A percentile compares a stretch with the other conserved stretches of the same genome.
Evolutionary conservation across 2,329 filamentous ascomycete genomes (phyloP).

Genomic region (Neocucurbitaria cava): DNA sequence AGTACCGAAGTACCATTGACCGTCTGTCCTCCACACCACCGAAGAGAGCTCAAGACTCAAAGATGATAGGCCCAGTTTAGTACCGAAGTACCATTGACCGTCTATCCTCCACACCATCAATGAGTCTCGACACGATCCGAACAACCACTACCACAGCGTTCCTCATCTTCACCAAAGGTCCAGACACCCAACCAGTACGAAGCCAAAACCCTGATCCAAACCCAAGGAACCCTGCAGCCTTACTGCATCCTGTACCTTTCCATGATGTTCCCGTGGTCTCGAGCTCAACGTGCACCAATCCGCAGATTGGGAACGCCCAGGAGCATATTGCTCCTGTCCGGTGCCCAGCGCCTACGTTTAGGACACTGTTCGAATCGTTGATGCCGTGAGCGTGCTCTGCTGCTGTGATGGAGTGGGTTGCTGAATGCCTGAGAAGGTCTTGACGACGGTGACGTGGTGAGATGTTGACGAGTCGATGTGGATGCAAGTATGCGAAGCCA

Average conservation of each 20-base stretch:
- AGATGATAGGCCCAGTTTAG: conserved; percentile 15
- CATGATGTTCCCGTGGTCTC: background rate
- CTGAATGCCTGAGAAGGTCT: background rate
- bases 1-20: conserved; percentile 11
- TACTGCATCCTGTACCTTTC: conserved; percentile 4
- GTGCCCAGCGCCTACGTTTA: background rate
- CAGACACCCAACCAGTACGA: conserved; percentile 7
- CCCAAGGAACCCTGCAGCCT: conserved; percentile 5
- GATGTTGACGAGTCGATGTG: background rate
- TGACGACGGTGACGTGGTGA: background rate
- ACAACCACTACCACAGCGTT: conserved; percentile 13
- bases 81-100: conserved; percentile 9
- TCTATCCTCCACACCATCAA: conserved; percentile 19
- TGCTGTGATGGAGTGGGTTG: background rate
- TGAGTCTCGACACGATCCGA: too few species aligned
- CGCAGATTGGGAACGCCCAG: background rate
- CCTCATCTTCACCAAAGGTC: conserved; percentile 6
- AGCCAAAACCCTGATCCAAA: background rate
- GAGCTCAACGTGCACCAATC: background rate
- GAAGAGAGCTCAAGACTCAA: conserved; percentile 2
- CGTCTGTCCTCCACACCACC: conserved; percentile 18
- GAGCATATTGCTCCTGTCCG: background rate
- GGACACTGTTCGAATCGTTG: background rate
- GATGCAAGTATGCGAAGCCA: background rate
- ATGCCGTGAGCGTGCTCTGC: conserved; percentile 8